phyloP scores from a whole-genome alignment of 371 early-diverging fungal genomes.

The Mortierella sp. region DNA sequence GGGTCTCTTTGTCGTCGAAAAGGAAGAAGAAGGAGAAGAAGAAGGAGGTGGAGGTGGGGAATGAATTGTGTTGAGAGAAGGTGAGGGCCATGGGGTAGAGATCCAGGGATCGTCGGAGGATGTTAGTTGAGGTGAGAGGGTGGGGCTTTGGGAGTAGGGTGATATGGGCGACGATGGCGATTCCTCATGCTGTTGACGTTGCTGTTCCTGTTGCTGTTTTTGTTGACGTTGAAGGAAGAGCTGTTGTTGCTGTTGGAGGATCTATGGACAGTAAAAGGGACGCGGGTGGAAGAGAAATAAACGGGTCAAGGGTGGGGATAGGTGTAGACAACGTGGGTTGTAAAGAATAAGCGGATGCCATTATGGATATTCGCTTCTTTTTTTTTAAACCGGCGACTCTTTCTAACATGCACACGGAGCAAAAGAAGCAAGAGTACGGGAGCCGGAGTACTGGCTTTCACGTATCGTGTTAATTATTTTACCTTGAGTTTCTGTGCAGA shows the following conservation, averaged over 20 bases:
- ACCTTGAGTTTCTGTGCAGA: constrained; percentile 49
- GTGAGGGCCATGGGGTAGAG: neutral
- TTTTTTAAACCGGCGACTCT: neutral
- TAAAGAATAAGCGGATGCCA: neutral
- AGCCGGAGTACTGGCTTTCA: neutral
- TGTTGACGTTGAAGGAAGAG: constrained; percentile 19
- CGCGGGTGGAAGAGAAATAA: neutral
- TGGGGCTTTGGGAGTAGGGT: neutral
- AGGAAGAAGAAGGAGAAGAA: neutral
- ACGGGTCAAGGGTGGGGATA: neutral
- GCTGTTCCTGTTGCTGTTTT: constrained; percentile 12
- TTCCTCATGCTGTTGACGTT: neutral
- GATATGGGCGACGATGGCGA: neutral
- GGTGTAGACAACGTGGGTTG: neutral
- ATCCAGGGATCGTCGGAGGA: neutral
- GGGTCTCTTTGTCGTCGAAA: neutral
- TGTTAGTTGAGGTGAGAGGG: constrained; percentile 8
- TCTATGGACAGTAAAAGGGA: neutral
- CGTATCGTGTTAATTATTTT: neutral
- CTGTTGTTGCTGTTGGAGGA: constrained; percentile 22
- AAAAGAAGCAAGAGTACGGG: neutral
- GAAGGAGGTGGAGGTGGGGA: neutral
- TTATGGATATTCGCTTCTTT: neutral
- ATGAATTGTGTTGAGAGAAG: neutral
- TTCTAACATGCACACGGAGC: neutral